A percentile compares a stretch with the other conserved stretches of the same genome.
Conservation (phyloP, 768 basidiomycete species). For the Mrakia gelida region DNA sequence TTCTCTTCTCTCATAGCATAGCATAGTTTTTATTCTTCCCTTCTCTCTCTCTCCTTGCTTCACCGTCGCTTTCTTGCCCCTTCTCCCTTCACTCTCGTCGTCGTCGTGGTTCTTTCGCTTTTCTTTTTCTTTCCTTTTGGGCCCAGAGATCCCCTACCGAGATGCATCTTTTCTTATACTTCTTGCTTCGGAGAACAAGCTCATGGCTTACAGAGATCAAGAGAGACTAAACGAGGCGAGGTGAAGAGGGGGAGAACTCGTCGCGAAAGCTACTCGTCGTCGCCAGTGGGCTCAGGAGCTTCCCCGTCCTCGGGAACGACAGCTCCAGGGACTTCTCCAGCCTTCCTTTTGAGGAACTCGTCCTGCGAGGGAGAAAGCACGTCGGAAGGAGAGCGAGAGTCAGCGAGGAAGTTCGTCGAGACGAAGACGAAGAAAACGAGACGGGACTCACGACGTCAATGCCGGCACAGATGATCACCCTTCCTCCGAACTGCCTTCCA, state of each 20-base stretch:
- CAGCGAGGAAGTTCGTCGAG: background rate
- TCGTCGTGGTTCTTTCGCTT: background rate
- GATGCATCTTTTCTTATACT: background rate
- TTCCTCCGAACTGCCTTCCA: constrained; percentile 53
- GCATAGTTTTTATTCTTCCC: background rate
- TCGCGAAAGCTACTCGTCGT: background rate
- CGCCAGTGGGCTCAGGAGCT: background rate
- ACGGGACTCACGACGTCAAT: constrained; percentile 26
- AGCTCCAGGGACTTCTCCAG: background rate
- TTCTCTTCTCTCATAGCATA: background rate
- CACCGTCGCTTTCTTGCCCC: background rate
- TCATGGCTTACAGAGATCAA: background rate
- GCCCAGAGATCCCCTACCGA: too few species aligned
- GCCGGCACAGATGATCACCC: constrained; percentile 25
- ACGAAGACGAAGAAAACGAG: background rate
- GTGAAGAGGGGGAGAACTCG: background rate
- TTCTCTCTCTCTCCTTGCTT: background rate
- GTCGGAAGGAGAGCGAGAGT: background rate
- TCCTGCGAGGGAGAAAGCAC: background rate
- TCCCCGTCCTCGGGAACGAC: constrained; percentile 5
- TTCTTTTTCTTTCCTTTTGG: background rate
- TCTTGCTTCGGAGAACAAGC: background rate
- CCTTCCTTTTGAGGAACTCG: constrained; percentile 8
- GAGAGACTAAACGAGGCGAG: background rate
- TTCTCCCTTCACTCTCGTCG: background rate